Conservation (phyloP, 306 rosid species). For the Cucurbita moschata region DNA sequence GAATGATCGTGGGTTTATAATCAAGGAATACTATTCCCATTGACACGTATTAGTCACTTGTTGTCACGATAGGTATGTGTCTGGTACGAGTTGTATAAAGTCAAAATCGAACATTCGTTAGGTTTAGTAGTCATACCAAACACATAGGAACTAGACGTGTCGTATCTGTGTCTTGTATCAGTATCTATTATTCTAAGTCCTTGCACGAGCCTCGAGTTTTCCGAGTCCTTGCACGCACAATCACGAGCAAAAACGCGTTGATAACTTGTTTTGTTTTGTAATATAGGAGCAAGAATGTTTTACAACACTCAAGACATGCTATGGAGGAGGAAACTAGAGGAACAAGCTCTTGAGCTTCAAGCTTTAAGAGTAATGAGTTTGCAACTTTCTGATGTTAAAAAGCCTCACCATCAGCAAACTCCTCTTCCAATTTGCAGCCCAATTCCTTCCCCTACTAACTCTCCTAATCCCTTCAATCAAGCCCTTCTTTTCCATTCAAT, state of each 20-base stretch:
- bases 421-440: constrained; percentile 54
- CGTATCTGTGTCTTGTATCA: too few relatives aligned
- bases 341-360: constrained; percentile 81
- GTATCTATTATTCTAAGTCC: background rate
- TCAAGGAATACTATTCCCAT: too few relatives aligned
- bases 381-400: constrained; percentile 80
- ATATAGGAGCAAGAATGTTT: constrained; percentile 58
- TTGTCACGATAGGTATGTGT: too few relatives aligned
- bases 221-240: background rate
- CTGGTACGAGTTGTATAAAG: too few relatives aligned
- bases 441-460: constrained; percentile 52
- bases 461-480: constrained; percentile 43
- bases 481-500: constrained; percentile 29
- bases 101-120: too few relatives aligned
- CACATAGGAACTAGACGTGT: too few relatives aligned
- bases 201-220: background rate
- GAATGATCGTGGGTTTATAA: too few relatives aligned
- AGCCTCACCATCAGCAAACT: constrained; percentile 31
- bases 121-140: too few relatives aligned
- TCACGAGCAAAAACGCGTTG: background rate
- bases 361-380: constrained; percentile 64
- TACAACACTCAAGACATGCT: constrained; percentile 63
- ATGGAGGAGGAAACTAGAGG: constrained; percentile 87
- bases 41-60: too few relatives aligned
- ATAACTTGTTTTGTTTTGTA: background rate